These are phyloP conservation scores for Agrocybe pediades DNA, from an alignment of 768 basidiomycete species.

Conservation along the genomic window DNA sequence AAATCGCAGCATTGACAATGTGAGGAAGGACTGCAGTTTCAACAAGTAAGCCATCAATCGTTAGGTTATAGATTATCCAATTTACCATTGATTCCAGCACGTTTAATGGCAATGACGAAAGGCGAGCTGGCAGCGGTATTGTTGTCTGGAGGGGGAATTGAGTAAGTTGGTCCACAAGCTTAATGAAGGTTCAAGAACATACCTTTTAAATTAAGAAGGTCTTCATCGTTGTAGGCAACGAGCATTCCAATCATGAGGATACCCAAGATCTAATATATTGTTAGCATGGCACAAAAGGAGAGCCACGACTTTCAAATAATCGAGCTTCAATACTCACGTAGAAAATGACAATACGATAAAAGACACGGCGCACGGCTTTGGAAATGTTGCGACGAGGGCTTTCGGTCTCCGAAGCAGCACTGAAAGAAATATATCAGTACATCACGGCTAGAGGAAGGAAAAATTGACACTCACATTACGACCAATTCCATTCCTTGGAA, in stretches of 20 bases:
- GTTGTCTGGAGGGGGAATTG: conserved; percentile 25
- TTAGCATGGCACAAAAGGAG: no score
- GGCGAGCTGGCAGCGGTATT: conserved; percentile 79
- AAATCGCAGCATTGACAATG: conserved; percentile 72
- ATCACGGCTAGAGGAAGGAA: background rate
- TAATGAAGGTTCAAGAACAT: conserved; percentile 5
- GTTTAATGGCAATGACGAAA: conserved; percentile 80
- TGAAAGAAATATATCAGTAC: conserved; percentile 20
- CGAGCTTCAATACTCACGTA: conserved; percentile 45
- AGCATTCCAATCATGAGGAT: conserved; percentile 79
- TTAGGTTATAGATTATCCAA: background rate
- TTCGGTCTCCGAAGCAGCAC: conserved; percentile 75
- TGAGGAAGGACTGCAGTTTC: conserved; percentile 53
- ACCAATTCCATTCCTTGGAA: conserved; percentile 80
- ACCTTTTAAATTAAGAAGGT: conserved; percentile 41
- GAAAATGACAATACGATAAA: conserved; percentile 80
- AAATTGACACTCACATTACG: conserved; percentile 47
- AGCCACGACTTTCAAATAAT: background rate
- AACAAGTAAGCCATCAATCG: background rate
- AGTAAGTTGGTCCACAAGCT: background rate
- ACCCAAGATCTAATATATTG: conserved; percentile 54
- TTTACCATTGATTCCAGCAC: conserved; percentile 67
- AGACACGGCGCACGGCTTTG: conserved; percentile 75
- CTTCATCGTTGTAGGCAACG: conserved; percentile 65
- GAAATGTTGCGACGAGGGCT: conserved; percentile 80